phyloP scores from a whole-genome alignment of 768 basidiomycete species.

The Collybia nuda region DNA sequence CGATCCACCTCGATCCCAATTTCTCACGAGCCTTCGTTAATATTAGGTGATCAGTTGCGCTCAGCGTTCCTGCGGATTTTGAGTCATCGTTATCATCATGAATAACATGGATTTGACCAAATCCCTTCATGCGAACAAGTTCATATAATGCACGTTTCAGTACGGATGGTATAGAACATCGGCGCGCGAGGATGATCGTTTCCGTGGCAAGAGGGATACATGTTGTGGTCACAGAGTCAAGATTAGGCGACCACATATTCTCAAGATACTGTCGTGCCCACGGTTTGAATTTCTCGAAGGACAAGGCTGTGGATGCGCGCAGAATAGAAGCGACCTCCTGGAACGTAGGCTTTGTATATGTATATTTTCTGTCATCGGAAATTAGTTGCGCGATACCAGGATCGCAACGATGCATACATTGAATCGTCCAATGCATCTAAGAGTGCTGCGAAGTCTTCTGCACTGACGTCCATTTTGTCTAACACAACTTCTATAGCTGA shows the following conservation, averaged over 20 bases:
- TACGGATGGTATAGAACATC: slow-evolving; percentile 23
- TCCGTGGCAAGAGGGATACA: slow-evolving; percentile 23
- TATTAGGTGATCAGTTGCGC: slow-evolving; percentile 3
- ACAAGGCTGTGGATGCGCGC: slow-evolving; percentile 31
- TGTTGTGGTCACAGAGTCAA: slow-evolving; percentile 19
- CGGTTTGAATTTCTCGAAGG: slow-evolving; percentile 25
- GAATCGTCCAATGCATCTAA: slow-evolving; percentile 29
- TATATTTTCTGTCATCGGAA: slow-evolving; percentile 13
- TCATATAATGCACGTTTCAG: slow-evolving; percentile 39
- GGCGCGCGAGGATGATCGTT: slow-evolving; percentile 29
- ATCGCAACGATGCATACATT: slow-evolving; percentile 21
- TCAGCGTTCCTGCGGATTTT: not conserved
- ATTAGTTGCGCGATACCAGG: not conserved
- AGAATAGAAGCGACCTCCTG: slow-evolving; percentile 27
- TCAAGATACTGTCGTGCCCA: slow-evolving; percentile 28
- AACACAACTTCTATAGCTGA: not conserved
- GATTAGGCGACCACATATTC: slow-evolving; percentile 29
- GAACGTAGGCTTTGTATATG: slow-evolving; percentile 23
- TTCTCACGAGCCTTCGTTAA: slow-evolving; percentile 18
- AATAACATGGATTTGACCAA: slow-evolving; percentile 20
- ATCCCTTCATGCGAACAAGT: slow-evolving; percentile 26
- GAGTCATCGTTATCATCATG: not conserved
- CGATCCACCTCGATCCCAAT: slow-evolving; percentile 17
- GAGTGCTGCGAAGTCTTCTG: slow-evolving; percentile 30
- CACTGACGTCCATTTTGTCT: slow-evolving; percentile 5